phyloP scores from a whole-genome alignment of 2,329 filamentous ascomycete genomes.

The Sporothrix dimorphospora region DNA sequence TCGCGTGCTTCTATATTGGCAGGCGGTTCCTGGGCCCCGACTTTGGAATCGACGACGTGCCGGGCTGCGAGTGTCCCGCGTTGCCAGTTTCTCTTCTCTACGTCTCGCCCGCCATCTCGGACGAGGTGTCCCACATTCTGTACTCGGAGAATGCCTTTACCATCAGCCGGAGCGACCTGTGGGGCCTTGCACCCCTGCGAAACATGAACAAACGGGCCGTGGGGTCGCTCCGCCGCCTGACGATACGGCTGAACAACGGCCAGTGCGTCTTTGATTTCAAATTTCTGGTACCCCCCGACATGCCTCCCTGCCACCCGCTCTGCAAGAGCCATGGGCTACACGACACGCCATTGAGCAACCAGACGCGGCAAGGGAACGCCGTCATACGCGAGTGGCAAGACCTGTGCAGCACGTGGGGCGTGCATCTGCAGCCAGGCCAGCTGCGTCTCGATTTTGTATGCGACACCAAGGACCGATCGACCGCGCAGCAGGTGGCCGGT shows the following conservation, averaged over 20 bases:
- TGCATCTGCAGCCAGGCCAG: background rate
- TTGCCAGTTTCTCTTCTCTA: constrained; percentile 4
- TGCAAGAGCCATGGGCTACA: background rate
- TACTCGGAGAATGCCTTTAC: constrained; percentile 22
- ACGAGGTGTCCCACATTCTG: background rate
- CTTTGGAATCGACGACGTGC: background rate
- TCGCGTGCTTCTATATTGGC: background rate
- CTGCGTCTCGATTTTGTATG: constrained; percentile 18
- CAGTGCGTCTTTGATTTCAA: background rate
- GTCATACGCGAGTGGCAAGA: background rate
- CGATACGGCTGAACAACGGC: background rate
- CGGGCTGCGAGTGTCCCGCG: background rate
- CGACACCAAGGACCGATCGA: background rate
- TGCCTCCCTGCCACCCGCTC: background rate
- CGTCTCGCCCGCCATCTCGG: constrained; percentile 8
- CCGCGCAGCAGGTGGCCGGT: background rate
- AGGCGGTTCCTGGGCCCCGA: background rate
- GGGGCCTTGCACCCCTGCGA: constrained; percentile 2
- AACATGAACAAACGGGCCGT: background rate
- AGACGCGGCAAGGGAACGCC: background rate
- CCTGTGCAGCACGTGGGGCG: background rate
- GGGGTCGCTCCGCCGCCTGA: constrained; percentile 1
- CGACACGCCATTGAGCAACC: background rate
- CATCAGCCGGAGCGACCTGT: constrained; percentile 12
- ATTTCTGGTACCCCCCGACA: background rate